Evolutionary conservation across 345 rosid genomes (phyloP).

Genomic region (Rubroshorea leprosula): DNA sequence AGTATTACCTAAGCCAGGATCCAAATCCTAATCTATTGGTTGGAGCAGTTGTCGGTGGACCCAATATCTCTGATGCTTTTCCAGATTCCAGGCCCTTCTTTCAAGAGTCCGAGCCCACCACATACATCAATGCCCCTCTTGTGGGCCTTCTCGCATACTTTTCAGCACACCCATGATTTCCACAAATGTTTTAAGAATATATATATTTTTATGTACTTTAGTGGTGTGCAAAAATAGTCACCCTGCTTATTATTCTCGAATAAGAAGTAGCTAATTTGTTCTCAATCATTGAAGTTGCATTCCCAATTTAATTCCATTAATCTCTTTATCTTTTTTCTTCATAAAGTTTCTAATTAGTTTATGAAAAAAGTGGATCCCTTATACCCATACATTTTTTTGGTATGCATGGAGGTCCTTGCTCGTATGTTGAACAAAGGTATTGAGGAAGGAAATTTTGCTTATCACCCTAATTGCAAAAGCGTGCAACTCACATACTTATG

Average conservation of each 20-base stretch:
- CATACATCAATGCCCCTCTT: conserved; percentile 93
- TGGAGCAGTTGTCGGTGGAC: conserved; percentile 92
- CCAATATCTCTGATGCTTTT: conserved; percentile 68
- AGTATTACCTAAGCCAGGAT: conserved; percentile 48
- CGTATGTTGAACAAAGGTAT: no score
- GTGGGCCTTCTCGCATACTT: conserved; percentile 82
- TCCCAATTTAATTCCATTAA: no score
- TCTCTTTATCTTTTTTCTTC: no score
- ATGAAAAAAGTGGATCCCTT: no score
- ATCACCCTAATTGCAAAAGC: no score
- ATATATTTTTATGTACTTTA: not conserved
- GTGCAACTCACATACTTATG: no score
- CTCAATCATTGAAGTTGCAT: no score
- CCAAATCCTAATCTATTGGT: conserved; percentile 76
- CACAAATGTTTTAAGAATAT: not conserved
- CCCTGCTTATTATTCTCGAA: conserved; percentile 28
- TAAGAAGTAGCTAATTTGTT: no score
- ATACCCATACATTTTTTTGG: no score
- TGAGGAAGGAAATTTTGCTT: no score
- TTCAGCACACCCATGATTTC: conserved; percentile 50
- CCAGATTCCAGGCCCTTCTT: conserved; percentile 76
- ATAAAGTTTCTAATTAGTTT: no score
- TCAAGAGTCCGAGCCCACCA: conserved; percentile 93
- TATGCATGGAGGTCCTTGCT: no score
- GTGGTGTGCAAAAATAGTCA: conserved; percentile 60